Conservation (phyloP, 805 yeast species). For the Candida saitoana region DNA sequence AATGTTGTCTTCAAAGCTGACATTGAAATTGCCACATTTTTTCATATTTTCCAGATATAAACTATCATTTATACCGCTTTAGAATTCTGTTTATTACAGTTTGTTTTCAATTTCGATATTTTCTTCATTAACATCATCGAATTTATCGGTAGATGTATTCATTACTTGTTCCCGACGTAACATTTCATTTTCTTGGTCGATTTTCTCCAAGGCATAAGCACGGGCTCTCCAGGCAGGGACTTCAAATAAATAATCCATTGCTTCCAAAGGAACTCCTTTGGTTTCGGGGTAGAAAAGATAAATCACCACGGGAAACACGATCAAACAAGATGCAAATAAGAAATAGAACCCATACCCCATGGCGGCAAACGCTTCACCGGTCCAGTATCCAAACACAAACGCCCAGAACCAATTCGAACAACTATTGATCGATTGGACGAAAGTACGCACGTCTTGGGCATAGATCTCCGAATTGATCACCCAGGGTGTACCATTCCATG, state of each 20-base stretch:
- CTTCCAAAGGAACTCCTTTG: slow-evolving; percentile 32
- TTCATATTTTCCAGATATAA: too few species aligned
- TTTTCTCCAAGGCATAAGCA: slow-evolving; percentile 18
- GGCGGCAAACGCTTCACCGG: slow-evolving; percentile 40
- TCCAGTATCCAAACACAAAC: slow-evolving; percentile 44
- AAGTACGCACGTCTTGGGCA: slow-evolving; percentile 40
- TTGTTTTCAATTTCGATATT: background rate
- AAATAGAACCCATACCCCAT: slow-evolving; percentile 45
- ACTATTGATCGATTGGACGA: slow-evolving; percentile 42
- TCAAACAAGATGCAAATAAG: slow-evolving; percentile 33
- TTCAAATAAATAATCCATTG: slow-evolving; percentile 29
- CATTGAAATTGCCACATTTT: too few species aligned
- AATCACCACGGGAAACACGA: slow-evolving; percentile 24
- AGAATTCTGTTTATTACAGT: too few species aligned
- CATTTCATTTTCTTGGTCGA: background rate
- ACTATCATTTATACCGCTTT: too few species aligned
- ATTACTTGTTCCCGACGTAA: background rate
- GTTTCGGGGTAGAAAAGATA: slow-evolving; percentile 37
- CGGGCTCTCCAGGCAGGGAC: slow-evolving; percentile 33
- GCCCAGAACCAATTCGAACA: slow-evolving; percentile 50
- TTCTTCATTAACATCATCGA: background rate
- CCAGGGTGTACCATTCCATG: slow-evolving; percentile 48
- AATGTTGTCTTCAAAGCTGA: too few species aligned
- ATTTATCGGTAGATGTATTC: background rate
- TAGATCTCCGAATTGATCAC: slow-evolving; percentile 46